phyloP scores from a whole-genome alignment of 2,329 filamentous ascomycete species.

The Xylariomycetidae sp. region DNA sequence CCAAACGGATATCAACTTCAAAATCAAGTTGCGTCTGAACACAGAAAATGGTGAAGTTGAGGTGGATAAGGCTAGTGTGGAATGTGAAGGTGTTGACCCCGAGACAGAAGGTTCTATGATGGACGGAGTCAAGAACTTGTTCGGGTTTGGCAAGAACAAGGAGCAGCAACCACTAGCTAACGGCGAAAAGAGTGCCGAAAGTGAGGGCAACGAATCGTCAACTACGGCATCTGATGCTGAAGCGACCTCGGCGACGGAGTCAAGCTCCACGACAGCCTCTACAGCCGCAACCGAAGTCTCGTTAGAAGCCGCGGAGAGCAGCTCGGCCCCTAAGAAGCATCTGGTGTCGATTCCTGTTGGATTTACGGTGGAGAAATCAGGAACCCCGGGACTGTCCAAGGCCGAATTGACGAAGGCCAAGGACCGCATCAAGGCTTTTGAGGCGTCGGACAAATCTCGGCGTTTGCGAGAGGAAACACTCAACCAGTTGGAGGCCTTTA shows the following conservation, averaged over 20 bases:
- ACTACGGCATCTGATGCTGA: constrained; percentile 40
- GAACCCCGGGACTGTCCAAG: constrained; percentile 45
- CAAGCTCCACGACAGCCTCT: constrained; percentile 28
- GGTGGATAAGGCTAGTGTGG: constrained; percentile 68
- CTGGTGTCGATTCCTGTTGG: constrained; percentile 51
- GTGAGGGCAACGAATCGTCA: constrained; percentile 33
- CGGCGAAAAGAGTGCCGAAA: constrained; percentile 46
- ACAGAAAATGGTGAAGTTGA: constrained; percentile 75
- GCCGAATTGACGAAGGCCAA: constrained; percentile 49
- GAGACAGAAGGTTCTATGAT: constrained; percentile 74
- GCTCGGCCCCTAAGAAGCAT: constrained; percentile 55
- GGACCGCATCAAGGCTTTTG: constrained; percentile 77
- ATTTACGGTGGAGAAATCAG: constrained; percentile 44
- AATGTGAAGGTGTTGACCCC: constrained; percentile 72
- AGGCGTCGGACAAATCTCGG: constrained; percentile 76
- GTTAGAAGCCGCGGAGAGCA: constrained; percentile 45
- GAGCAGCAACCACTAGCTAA: constrained; percentile 72
- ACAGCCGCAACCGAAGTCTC: constrained; percentile 38
- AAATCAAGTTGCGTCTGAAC: constrained; percentile 69
- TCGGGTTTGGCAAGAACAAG: constrained; percentile 90
- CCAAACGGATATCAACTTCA: constrained; percentile 72
- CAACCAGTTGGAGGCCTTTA: constrained; percentile 90
- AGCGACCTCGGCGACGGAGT: constrained; percentile 37
- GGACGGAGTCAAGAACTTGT: constrained; percentile 92
- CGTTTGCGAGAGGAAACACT: constrained; percentile 76